A percentile compares a stretch with the other conserved stretches of the same genome.
These are phyloP conservation scores for carrot (Daucus carota) DNA, from an alignment of 129 eudicot species.

Conservation along the genomic window DH1_v3.0 NC_030381.2:41747001-41747500, in stretches of 20 bases:
- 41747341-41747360: neutral
- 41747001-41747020: neutral
- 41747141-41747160: neutral
- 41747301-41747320: neutral
- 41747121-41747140: too few relatives aligned
- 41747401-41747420: neutral
- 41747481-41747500: neutral
- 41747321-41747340: slow-evolving; percentile 1
- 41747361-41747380: neutral
- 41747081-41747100: neutral
- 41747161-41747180: neutral
- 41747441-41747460: slow-evolving; percentile 13
- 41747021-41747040: neutral
- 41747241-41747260: neutral
- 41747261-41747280: neutral
- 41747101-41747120: neutral
- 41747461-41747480: slow-evolving; percentile 9
- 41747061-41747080: neutral
- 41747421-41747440: neutral
- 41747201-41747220: neutral
- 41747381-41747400: neutral
- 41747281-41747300: neutral
- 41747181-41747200: neutral
- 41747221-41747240: neutral
- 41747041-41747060: neutral